Percentiles rank a stretch among this genome's conserved stretches.
Conservation (phyloP, 306 rosid genomes). For the Vicia villosa region DNA sequence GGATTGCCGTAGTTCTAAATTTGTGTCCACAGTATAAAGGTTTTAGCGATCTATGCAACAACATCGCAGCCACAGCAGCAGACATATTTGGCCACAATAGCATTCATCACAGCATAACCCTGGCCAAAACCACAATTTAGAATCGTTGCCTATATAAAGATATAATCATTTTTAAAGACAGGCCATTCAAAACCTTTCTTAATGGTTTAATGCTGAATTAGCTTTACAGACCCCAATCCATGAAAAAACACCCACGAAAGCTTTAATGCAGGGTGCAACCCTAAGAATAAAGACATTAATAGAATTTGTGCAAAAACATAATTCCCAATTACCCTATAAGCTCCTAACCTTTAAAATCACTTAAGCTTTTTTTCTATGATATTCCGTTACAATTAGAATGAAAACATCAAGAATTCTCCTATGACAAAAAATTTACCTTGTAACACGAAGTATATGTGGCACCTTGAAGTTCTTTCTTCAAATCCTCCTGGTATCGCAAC, state of each 20-base stretch:
- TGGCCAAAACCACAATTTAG: not conserved
- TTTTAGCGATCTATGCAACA: not conserved
- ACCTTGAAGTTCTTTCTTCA: constrained; percentile 74
- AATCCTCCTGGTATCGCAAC: constrained; percentile 74
- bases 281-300: constrained; percentile 54
- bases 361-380: no score
- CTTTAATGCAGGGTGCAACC: constrained; percentile 52
- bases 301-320: no score
- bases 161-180: not conserved
- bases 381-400: no score
- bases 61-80: not conserved
- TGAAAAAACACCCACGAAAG: constrained; percentile 77
- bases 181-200: not conserved
- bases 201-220: constrained; percentile 56
- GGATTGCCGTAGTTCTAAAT: not conserved
- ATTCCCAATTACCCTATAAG: no score
- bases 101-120: not conserved
- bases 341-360: no score
- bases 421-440: no score
- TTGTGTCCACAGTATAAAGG: no score
- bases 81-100: not conserved
- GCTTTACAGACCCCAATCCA: constrained; percentile 76
- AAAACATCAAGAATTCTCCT: no score
- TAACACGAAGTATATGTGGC: constrained; percentile 40
- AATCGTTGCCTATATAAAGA: not conserved